phyloP scores from a whole-genome alignment of 139 green algal species.

The Parachlorella kessleri region DNA sequence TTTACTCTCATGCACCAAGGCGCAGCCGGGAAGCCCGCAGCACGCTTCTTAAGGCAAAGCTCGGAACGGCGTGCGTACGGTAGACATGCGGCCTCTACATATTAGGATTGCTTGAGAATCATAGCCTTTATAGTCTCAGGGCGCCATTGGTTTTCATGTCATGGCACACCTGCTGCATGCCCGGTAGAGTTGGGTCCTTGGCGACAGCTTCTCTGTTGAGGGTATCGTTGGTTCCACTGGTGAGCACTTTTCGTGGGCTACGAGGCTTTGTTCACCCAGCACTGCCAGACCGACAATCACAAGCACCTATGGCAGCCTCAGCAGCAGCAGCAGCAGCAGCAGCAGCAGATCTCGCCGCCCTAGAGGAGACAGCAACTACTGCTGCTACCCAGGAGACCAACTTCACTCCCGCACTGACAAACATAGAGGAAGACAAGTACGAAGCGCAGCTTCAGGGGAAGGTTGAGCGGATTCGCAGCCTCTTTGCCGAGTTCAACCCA shows the following conservation, averaged over 20 bases:
- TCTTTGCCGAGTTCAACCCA: slow-evolving; percentile 58
- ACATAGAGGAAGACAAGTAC: slow-evolving; percentile 46
- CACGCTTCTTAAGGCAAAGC: no score
- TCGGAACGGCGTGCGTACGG: no score
- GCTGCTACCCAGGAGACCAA: neutral
- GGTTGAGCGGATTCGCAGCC: slow-evolving; percentile 28
- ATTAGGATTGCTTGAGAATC: no score
- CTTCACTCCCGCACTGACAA: slow-evolving; percentile 26
- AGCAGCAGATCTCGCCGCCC: no score
- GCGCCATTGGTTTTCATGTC: no score
- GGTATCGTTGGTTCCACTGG: neutral
- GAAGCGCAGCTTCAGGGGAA: slow-evolving; percentile 65
- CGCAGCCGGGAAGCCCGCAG: no score
- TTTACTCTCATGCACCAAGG: no score
- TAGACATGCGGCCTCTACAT: no score
- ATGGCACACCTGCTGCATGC: no score
- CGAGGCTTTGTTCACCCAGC: neutral
- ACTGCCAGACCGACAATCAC: neutral
- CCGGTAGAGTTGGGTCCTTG: no score
- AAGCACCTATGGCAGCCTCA: neutral
- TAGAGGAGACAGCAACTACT: neutral
- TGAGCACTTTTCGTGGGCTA: neutral
- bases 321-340: no score
- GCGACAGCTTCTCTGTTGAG: neutral
- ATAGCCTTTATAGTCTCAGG: no score